phyloP scores from a whole-genome alignment of 2,329 filamentous ascomycete species.

The Fusarium metavorans region DNA sequence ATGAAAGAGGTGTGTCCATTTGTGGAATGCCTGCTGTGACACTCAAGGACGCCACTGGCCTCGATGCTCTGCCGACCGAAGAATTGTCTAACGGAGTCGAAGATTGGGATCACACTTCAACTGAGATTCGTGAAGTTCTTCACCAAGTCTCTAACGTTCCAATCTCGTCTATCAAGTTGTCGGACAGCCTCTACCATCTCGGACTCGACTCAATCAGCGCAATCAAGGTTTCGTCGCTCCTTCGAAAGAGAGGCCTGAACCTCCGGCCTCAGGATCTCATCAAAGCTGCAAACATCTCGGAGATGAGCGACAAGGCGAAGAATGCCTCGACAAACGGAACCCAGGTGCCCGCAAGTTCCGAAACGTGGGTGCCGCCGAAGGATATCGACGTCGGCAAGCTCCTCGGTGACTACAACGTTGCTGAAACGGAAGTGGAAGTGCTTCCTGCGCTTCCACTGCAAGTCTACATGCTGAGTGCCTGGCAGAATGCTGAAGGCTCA shows the following conservation, averaged over 20 bases:
- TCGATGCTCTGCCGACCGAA: not conserved
- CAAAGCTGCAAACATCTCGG: constrained; percentile 70
- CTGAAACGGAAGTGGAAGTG: constrained; percentile 63
- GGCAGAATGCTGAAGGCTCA: constrained; percentile 74
- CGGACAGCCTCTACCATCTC: constrained; percentile 81
- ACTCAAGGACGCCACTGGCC: not conserved
- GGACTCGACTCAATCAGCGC: constrained; percentile 93
- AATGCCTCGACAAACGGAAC: not conserved
- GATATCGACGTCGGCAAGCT: constrained; percentile 55
- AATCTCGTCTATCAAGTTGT: constrained; percentile 66
- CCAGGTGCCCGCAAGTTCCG: not conserved
- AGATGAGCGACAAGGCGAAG: constrained; percentile 64
- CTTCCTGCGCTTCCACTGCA: constrained; percentile 83
- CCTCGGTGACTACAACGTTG: constrained; percentile 55
- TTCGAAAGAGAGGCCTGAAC: constrained; percentile 72
- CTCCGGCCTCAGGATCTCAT: constrained; percentile 80
- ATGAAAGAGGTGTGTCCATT: constrained; percentile 66
- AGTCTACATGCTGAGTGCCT: constrained; percentile 81
- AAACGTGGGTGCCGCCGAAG: constrained; percentile 47
- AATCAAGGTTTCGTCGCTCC: constrained; percentile 81
- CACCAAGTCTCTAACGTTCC: constrained; percentile 71
- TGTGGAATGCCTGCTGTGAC: constrained; percentile 68
- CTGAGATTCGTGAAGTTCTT: constrained; percentile 60
- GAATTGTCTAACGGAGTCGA: not conserved
- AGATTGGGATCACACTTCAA: constrained; percentile 52